A percentile compares a stretch with the other conserved stretches of the same genome.
Evolutionary conservation across 2,329 filamentous ascomycete genomes (phyloP).

Genomic region (Didymella exigua): DNA sequence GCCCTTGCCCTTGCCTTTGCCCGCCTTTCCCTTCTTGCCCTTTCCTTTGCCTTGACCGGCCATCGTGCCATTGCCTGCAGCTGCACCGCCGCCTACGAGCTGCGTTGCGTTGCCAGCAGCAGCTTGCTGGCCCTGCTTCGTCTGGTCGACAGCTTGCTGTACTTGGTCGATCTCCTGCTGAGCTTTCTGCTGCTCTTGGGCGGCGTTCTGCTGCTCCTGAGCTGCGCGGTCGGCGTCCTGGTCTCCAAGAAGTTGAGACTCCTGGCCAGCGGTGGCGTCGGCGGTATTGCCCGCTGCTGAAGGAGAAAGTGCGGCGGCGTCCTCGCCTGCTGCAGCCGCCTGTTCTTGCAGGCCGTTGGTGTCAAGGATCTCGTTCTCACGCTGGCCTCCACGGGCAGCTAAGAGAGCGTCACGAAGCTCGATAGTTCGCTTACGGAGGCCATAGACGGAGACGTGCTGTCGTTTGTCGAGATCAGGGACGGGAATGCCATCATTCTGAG

Average conservation of each 20-base stretch:
- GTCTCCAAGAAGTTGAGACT: background rate
- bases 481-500: constrained; percentile 31
- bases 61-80: too few relatives aligned
- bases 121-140: constrained; percentile 8
- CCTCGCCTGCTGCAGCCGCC: background rate
- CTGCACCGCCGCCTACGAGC: constrained; percentile 3
- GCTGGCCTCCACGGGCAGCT: constrained; percentile 21
- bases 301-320: background rate
- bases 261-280: background rate
- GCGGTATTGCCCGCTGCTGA: background rate
- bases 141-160: constrained; percentile 5
- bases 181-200: constrained; percentile 8
- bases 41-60: too few relatives aligned
- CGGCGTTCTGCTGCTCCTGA: constrained; percentile 12
- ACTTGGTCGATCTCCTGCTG: constrained; percentile 8
- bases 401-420: constrained; percentile 36
- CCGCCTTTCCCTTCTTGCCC: too few relatives aligned
- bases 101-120: constrained; percentile 9
- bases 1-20: too few relatives aligned
- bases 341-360: constrained; percentile 3
- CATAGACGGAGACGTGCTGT: constrained; percentile 10
- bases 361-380: background rate
- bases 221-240: constrained; percentile 7
- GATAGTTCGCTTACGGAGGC: constrained; percentile 33
- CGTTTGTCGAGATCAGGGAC: constrained; percentile 20